Base-by-base conservation (phyloP, 2,329 filamentous ascomycete genomes). In the Monilinia aucupariae region DNA sequence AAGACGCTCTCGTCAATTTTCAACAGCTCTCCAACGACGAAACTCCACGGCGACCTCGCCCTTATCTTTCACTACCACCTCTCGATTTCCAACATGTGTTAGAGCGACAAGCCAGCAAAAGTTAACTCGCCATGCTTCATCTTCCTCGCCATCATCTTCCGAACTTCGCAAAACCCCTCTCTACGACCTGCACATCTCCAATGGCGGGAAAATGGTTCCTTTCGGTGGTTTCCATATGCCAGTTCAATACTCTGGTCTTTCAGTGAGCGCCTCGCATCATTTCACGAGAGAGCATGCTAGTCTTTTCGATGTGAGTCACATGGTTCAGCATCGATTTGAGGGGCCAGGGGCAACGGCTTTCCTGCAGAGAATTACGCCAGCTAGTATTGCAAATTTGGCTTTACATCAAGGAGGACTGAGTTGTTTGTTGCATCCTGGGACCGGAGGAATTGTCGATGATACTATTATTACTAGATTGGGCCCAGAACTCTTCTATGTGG, bases 161-260 rank as follows among this genome's bases (percentile, higher is more conserved):
- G 72, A 74, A 25, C 78, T 83, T 67, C 79, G 76, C 71, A 87
- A 82, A 77, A 96, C 91, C 3, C 86, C 88, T 34, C 81, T 97
- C 27, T 89, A 93, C 76, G 86, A 91, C 71, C 79, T 96, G 27
- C 90, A 96, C 75, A 72, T 92, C 66, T 81, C 84, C 64, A 81
- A 90, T 73, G 91, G 91, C 69, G 94, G 84, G 69, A 97, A 96
- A 79, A 94, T 97, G 85, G 93, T 97, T 56, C 90, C 91, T n/a
- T 99, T 97, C 77, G 93, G 90, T 67, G 92, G 91, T 69, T 96
- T 88, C 79, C 81, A 85, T 70, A 97, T 99, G 91, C 94, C 94
- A 9, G 86, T 99, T 51, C 89, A 94, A 76, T 99, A 97, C 79
- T 77, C 82, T 41, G 84, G 86, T 68, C 82, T 90, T 68, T 87